phyloP scores from a whole-genome alignment of 305 asterid genomes.

The Fraxinus velutina region DNA sequence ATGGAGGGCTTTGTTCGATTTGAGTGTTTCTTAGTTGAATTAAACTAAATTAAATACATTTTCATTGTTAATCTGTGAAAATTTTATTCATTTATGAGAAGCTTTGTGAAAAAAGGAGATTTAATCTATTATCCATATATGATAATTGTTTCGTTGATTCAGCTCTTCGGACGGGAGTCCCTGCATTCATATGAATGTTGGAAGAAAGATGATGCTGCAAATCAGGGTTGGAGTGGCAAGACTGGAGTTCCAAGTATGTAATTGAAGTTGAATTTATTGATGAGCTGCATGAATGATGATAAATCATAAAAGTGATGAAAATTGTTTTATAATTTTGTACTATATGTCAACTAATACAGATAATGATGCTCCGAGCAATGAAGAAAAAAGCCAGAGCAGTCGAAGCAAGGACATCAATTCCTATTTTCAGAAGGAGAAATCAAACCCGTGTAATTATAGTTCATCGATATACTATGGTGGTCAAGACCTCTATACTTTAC shows the following conservation, averaged over 20 bases:
- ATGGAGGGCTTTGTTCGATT: not conserved
- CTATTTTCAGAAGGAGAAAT: constrained; percentile 48
- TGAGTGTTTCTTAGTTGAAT: not conserved
- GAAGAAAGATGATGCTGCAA: constrained; percentile 45
- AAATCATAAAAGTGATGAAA: not conserved
- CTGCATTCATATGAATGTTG: constrained; percentile 27
- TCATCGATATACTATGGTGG: constrained; percentile 91
- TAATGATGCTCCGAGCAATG: constrained; percentile 26
- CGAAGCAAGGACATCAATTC: constrained; percentile 32
- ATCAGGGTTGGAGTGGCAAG: constrained; percentile 42
- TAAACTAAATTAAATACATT: not conserved
- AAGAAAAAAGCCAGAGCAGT: constrained; percentile 30
- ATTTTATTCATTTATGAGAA: not conserved
- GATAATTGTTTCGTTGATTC: constrained; percentile 1
- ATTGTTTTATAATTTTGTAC: not conserved
- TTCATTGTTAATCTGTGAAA: not conserved
- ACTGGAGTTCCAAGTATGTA: constrained; percentile 41
- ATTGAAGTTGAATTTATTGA: not conserved
- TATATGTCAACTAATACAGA: constrained; percentile 18
- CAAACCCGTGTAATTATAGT: constrained; percentile 62
- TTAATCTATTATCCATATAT: not conserved
- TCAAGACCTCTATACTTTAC: constrained; percentile 64
- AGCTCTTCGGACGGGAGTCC: constrained; percentile 45
- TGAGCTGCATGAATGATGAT: not conserved
- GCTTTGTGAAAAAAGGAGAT: not conserved